phyloP scores from a whole-genome alignment of 1,284 basidiomycete genomes.

The Lignosus rhinocerotis region DNA sequence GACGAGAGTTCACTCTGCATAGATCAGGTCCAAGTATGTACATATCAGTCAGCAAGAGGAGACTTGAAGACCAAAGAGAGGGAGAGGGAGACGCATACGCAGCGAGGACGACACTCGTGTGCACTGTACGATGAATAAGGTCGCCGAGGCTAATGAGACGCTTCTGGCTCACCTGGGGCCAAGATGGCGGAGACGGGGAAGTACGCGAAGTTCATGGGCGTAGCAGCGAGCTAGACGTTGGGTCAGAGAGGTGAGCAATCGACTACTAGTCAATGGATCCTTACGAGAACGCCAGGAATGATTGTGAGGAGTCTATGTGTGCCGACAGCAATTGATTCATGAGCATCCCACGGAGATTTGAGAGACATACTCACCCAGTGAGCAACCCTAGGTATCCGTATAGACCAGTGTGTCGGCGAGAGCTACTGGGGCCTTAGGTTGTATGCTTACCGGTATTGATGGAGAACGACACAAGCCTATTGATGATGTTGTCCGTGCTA shows the following conservation, averaged over 20 bases:
- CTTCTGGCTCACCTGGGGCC: neutral
- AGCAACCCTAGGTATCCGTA: neutral
- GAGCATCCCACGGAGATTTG: neutral
- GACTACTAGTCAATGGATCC: neutral
- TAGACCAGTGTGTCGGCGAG: neutral
- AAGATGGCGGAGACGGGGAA: neutral
- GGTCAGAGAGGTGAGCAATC: neutral
- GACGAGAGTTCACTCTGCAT: slow-evolving; percentile 2
- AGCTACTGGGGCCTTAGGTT: neutral
- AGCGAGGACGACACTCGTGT: neutral
- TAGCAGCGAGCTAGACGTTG: neutral
- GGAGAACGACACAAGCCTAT: neutral
- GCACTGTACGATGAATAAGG: neutral
- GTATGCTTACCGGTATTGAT: neutral
- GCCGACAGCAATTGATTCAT: neutral
- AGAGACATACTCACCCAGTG: neutral
- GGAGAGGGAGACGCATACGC: neutral
- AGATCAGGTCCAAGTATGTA: neutral
- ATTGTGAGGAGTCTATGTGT: neutral
- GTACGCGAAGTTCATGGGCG: neutral
- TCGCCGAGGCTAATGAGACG: neutral
- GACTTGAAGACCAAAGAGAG: neutral
- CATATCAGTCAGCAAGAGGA: too few species aligned
- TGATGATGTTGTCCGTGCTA: neutral
- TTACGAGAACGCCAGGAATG: neutral